Percentiles rank a stretch among this genome's conserved stretches.
Evolutionary conservation across 805 yeast species (phyloP).

Genomic region (Ogataea zsoltii): DNA sequence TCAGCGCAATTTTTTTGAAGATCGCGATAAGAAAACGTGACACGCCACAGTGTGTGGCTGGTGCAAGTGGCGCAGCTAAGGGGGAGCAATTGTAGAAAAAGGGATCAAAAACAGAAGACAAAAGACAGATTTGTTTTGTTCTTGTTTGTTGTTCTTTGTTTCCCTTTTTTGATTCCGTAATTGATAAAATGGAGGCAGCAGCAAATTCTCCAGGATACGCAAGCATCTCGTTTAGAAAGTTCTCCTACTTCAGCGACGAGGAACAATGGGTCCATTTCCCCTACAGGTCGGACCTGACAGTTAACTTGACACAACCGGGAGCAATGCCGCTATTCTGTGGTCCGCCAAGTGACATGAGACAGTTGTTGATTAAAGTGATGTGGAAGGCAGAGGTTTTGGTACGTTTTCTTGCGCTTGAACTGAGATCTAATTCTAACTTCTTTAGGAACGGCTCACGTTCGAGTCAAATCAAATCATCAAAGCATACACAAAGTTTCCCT

Average conservation of each 20-base stretch:
- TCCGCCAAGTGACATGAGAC: conserved; percentile 2
- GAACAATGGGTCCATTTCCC: conserved; percentile 29
- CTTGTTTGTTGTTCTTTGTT: not conserved
- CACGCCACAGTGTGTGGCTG: not conserved
- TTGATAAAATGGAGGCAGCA: not conserved
- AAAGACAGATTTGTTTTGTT: not conserved
- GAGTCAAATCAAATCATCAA: conserved; percentile 19
- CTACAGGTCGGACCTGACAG: conserved; percentile 23
- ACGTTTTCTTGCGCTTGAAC: not conserved
- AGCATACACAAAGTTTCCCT: conserved; percentile 26
- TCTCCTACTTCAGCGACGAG: conserved; percentile 20
- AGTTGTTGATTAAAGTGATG: conserved; percentile 19
- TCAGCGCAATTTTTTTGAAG: not conserved
- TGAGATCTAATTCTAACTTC: not conserved
- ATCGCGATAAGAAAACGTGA: not conserved
- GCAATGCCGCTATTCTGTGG: conserved; percentile 4
- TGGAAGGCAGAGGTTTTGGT: conserved; percentile 27
- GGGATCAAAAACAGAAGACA: not conserved
- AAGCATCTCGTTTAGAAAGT: conserved; percentile 22
- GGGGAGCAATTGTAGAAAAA: not conserved
- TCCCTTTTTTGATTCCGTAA: not conserved
- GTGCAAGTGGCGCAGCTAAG: not conserved
- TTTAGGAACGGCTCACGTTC: conserved; percentile 26
- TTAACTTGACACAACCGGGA: conserved; percentile 15
- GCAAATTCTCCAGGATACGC: conserved; percentile 3